Evolutionary conservation across 2,329 filamentous ascomycete species (phyloP), one percentile per base, ranked within the genome.

Genomic region (Thielaviopsis euricoi): DNA sequence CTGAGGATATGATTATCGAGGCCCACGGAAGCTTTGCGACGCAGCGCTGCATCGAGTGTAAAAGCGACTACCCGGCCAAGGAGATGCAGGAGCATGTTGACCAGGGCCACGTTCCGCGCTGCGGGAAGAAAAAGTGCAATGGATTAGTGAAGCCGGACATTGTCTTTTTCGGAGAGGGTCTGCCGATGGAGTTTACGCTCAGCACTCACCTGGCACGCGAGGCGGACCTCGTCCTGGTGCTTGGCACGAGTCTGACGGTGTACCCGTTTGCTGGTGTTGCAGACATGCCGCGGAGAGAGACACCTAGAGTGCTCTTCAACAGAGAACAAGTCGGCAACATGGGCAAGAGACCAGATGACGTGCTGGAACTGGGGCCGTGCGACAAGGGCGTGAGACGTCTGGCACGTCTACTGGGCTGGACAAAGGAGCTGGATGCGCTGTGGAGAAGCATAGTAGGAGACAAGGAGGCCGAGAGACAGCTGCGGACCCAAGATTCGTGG

Each of bases 11-110:
- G 69, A 90, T 98, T 54, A 77, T 98, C 33, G 91, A 97, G 71
- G 93, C 93, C 0, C 93, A 98, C 69, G 93, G 93, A 52, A 95
- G 89, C 68, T 98, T 97, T 68, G 91, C 91, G 22, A 81, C 80
- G 0, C 91, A 97, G 71, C 80, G 85, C 63, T 98, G 93, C 69
- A 90, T 97, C 65, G 89, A 95, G 23, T 98, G 93, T 75, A 82
- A 83, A 66, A 73, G 71, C 0, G 69, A 77, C 1, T 97, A 83
- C 66, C 85, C 88, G 0, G 83, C 85, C 40, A 80, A 85, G 2
- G 69, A 79, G 63, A 95, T 97, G 86, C 78, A 77, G 64, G 71
- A 79, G 62, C 79, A 83, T 60, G 81, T 97, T 22, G 71, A 76
- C 2, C 74, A 74, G 40, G 85, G 81, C 23, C 74, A 81, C 25